Evolutionary conservation across 78 protist genomes (phyloP).

Genomic region (Dictyostelium purpureum): DNA sequence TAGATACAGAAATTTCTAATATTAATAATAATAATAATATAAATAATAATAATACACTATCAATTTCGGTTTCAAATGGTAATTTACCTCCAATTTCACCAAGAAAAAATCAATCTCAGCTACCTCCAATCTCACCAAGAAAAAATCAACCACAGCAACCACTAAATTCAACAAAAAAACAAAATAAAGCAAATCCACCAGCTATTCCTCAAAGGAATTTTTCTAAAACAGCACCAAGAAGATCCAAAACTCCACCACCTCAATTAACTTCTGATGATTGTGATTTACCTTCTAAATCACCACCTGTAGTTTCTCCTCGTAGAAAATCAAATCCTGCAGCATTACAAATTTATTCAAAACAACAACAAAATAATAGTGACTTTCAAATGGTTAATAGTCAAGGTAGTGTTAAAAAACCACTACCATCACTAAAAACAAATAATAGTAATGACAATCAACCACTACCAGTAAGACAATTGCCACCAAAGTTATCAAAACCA

Average conservation of each 20-base stretch:
- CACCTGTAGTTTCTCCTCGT: background rate
- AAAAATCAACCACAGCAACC: background rate
- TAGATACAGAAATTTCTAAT: background rate
- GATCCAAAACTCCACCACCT: background rate
- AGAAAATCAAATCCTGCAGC: background rate
- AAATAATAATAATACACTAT: background rate
- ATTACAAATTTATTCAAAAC: background rate
- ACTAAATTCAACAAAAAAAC: background rate
- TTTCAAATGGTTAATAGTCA: background rate
- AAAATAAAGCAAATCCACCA: background rate
- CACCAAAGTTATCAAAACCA: slow-evolving; percentile 2
- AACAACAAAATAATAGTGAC: slow-evolving; percentile 21
- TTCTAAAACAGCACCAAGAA: background rate
- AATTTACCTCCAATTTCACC: slow-evolving; percentile 11
- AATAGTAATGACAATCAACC: background rate
- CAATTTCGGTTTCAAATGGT: background rate
- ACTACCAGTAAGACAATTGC: background rate
- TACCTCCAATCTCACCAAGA: background rate
- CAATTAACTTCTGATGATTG: background rate
- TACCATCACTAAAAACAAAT: background rate
- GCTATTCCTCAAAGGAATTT: background rate
- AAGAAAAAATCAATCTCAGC: background rate
- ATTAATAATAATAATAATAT: background rate
- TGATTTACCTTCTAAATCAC: background rate
- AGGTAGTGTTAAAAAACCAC: background rate